These are phyloP conservation scores for Colletotrichum lentis DNA, from an alignment of 2,329 filamentous ascomycete genomes.

Conservation along the genomic window DNA sequence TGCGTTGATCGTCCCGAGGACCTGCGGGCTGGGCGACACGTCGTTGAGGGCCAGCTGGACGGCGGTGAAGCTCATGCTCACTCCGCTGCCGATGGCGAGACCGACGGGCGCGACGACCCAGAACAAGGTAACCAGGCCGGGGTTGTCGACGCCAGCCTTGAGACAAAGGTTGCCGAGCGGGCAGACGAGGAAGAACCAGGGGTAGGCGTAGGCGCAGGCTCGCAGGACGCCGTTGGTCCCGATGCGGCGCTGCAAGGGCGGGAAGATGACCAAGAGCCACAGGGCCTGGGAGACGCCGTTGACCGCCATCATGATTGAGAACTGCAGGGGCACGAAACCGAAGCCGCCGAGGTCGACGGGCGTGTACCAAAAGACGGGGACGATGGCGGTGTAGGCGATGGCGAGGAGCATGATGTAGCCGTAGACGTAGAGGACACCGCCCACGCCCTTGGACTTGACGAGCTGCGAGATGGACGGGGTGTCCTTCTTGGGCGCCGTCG, in stretches of 20 bases:
- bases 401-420: conserved; percentile 73
- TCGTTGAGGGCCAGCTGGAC: conserved; percentile 80
- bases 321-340: conserved; percentile 67
- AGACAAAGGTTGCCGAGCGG: conserved; percentile 65
- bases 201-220: conserved; percentile 62
- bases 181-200: conserved; percentile 67
- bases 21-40: conserved; percentile 68
- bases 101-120: conserved; percentile 56
- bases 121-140: conserved; percentile 55
- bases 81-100: conserved; percentile 66
- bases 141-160: conserved; percentile 54
- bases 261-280: conserved; percentile 77
- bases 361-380: conserved; percentile 75
- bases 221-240: conserved; percentile 73
- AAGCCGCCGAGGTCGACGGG: conserved; percentile 69
- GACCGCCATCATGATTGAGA: conserved; percentile 71
- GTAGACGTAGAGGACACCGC: conserved; percentile 71
- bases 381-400: conserved; percentile 74
- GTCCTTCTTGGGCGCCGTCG: conserved; percentile 4
- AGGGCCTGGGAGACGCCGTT: conserved; percentile 72
- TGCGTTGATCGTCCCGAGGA: conserved; percentile 73
- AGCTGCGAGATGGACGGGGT: conserved; percentile 49
- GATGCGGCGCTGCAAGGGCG: conserved; percentile 68
- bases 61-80: conserved; percentile 75
- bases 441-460: conserved; percentile 69